These are phyloP conservation scores for Phytophthora capsici DNA, from an alignment of 352 stramenopile genomes.

Conservation along the genomic window DNA sequence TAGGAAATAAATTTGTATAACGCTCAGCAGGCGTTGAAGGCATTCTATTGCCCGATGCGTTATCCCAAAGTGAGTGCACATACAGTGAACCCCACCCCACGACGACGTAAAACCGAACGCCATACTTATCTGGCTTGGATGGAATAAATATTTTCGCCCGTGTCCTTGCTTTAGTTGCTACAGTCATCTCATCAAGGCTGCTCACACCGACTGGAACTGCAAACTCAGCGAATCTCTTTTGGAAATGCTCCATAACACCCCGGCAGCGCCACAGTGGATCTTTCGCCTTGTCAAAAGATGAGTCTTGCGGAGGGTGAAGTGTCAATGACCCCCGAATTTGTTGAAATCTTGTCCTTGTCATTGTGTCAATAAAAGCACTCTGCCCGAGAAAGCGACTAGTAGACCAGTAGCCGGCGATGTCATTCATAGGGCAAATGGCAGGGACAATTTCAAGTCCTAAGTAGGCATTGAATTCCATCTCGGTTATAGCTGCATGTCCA, in stretches of 20 bases:
- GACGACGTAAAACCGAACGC: slow-evolving; percentile 10
- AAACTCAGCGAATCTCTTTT: slow-evolving; percentile 12
- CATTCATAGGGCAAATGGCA: slow-evolving; percentile 12
- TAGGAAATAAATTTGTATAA: slow-evolving; percentile 12
- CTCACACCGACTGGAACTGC: slow-evolving; percentile 5
- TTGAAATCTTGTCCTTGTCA: slow-evolving; percentile 16
- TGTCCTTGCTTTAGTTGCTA: slow-evolving; percentile 2
- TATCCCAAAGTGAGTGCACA: slow-evolving; percentile 5
- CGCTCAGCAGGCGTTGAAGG: not conserved
- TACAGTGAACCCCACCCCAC: slow-evolving; percentile 3
- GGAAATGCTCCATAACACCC: slow-evolving; percentile 7
- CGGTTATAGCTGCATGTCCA: too few relatives aligned
- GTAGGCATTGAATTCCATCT: slow-evolving; percentile 1
- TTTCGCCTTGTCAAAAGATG: not conserved
- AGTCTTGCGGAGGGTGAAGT: not conserved
- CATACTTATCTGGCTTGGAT: slow-evolving; percentile 14
- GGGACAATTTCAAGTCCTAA: slow-evolving; percentile 18
- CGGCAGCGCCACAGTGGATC: slow-evolving; percentile 9
- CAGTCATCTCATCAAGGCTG: slow-evolving; percentile 19
- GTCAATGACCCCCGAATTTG: slow-evolving; percentile 3
- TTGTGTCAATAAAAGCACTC: slow-evolving; percentile 11
- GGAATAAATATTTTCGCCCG: not conserved
- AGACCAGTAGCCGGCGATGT: slow-evolving; percentile 16
- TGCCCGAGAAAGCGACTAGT: slow-evolving; percentile 5
- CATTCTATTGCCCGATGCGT: not conserved